Base-by-base conservation (phyloP, 1,139 yeast genomes). In the Lodderomyces metapsilosis region DNA sequence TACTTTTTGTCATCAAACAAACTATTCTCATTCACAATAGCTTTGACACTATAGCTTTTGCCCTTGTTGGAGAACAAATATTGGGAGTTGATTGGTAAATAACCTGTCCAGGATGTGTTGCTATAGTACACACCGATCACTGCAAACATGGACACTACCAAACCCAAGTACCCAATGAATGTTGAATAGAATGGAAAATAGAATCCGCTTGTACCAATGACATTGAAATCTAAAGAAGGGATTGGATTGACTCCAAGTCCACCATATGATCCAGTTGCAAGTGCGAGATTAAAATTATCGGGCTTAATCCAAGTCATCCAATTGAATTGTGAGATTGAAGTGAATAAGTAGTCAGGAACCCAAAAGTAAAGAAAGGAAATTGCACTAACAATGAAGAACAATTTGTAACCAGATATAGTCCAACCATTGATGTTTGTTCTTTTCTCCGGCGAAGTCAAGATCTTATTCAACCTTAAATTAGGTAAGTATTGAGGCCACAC, bases 191-290 rank as follows among this genome's bases (percentile, higher is more conserved):
- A 77, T 20, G 83, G 83, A n/a, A 63, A 46, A 11, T 62, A 48
- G 45, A 75, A 55, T 22, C 73, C 65, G 20, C 20, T 49, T 22
- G 31, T 52, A 41, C 51, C 47, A 38, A 62, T 47, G 24, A 57
- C 40, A 49, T 72, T 73, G 78, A 80, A 78, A 52, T 75, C 84
- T 51, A 79, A 74, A 45, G 77, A 50, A 1, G 81, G 58, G 41
- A 75, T 53, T 10, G 86, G 87, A 52, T 80, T 80, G 35, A 80
- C 47, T 2, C 86, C 86, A n/a, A 80, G 54, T 15, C 87, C 87
- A 30, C 57, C 50, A 12, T 56, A 50, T 2, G 72, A 57, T 4
- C 88, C 89, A 5, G 84, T 78, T 28, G 82, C 63, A 12, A 66
- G 64, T 6, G 82, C 84, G 40, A 82, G 60, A 16, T 46, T 50